Base-by-base conservation (phyloP, 176 grass and related monocot genomes). In the Miscanthus lutarioriparius region DNA sequence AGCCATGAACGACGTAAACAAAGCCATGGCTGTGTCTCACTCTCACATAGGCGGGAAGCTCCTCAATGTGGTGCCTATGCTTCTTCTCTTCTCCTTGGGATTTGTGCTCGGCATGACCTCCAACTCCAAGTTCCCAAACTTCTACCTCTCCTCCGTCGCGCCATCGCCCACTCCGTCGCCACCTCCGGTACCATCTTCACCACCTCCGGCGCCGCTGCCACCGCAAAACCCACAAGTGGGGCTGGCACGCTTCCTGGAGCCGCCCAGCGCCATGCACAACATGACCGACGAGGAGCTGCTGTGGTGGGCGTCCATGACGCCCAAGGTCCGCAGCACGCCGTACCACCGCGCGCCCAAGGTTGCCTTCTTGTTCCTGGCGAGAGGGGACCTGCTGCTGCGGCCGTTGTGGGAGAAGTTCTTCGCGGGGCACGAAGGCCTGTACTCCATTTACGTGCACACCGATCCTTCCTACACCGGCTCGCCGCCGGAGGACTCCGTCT, bases 371-470 rank as follows among this genome's bases (percentile, higher is more conserved):
- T 97, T 97, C 87, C 86, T 94, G 38, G 86, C 70, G 11, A 87
- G 75, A 75, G 86, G 90, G 10, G 47, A 77, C 30, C 59, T 94
- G 44, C 95, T 84, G 5, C 39, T 97, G 16, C 88, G 92, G 27
- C 92, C 86, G 17, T 26, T 92, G 14, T 97, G 95, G 95, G 95
- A 97, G 49, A 85, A 86, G 67, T 97, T 93, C 88, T 94, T 97
- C 76, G 25, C 88, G 1, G 92, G 95, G 0, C 41, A 93, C 64
- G 8, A 94, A 41, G 92, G 63, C 20, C 6, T 91, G 2, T 95
- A 88, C 64, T 91, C 90, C 77, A 91, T 97, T 40, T 94, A 97
- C 68, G 78, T 97, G 71, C 92, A 97, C 74, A 7, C 86, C 19
- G 64, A 84, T 63, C 92, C 92, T 0, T 67, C 79, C 70, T 97